phyloP scores from a whole-genome alignment of 371 early-diverging fungal genomes.

The Astathelohania contejeani region DNA sequence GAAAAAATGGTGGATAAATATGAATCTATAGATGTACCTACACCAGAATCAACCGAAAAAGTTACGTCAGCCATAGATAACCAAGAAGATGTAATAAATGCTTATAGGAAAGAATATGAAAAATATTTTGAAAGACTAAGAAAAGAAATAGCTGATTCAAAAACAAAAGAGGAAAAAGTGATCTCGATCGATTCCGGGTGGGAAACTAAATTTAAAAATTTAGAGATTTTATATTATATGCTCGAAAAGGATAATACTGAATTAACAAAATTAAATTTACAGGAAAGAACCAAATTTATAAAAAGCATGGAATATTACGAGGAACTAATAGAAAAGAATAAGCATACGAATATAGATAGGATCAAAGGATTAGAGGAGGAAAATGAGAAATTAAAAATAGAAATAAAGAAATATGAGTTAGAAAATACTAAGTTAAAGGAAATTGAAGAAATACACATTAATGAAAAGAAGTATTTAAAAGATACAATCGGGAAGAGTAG shows the following conservation, averaged over 20 bases:
- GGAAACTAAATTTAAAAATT: too few relatives aligned
- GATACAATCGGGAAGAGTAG: neutral
- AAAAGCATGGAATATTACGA: neutral
- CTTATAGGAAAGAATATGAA: too few relatives aligned
- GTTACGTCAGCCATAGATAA: too few relatives aligned
- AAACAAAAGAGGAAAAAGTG: too few relatives aligned
- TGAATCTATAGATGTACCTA: too few relatives aligned
- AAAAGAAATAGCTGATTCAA: too few relatives aligned
- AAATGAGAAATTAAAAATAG: neutral
- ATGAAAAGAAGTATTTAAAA: neutral
- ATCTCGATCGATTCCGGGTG: too few relatives aligned
- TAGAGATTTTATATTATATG: too few relatives aligned
- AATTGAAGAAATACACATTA: neutral
- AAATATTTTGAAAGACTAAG: too few relatives aligned
- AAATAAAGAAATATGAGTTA: neutral
- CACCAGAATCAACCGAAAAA: too few relatives aligned
- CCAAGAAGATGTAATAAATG: too few relatives aligned
- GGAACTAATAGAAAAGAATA: neutral
- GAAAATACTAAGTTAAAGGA: neutral
- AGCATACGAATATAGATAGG: neutral
- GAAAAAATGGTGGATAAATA: too few relatives aligned
- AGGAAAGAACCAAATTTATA: neutral
- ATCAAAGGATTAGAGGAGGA: neutral
- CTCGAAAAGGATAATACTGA: neutral
- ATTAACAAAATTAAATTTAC: neutral